Percentiles rank a stretch among this genome's conserved stretches.
Conservation (phyloP, 1,139 yeast species). For the Meyerozyma athensensis region DNA sequence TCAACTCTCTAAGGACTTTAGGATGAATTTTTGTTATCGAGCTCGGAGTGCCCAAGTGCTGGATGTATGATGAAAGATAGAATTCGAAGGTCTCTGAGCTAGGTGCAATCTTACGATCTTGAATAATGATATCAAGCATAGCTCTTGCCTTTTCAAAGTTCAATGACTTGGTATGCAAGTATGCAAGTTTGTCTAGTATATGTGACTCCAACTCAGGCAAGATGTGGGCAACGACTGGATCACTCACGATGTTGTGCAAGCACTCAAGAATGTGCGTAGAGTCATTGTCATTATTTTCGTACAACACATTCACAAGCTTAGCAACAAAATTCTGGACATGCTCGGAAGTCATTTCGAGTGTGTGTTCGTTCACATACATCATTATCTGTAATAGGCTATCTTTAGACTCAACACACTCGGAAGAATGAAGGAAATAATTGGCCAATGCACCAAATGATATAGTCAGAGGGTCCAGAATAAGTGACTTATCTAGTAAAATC, state of each 20-base stretch:
- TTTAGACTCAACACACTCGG: neutral
- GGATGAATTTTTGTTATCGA: slow-evolving; percentile 7
- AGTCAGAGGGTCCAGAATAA: neutral
- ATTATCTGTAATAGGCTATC: neutral
- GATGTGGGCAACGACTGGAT: slow-evolving; percentile 8
- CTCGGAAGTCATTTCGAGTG: neutral
- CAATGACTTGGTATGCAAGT: slow-evolving; percentile 18
- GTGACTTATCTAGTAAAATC: neutral
- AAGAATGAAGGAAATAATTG: neutral
- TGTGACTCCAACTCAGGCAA: slow-evolving; percentile 17
- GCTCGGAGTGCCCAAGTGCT: neutral
- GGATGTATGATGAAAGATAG: slow-evolving; percentile 10
- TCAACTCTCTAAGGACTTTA: slow-evolving; percentile 19
- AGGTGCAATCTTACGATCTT: slow-evolving; percentile 20
- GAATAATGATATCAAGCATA: slow-evolving; percentile 18
- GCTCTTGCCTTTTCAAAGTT: slow-evolving; percentile 17
- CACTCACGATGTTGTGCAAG: neutral
- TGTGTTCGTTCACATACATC: neutral
- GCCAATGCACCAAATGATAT: neutral
- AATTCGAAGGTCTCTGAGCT: slow-evolving; percentile 21
- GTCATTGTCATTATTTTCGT: slow-evolving; percentile 10
- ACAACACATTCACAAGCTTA: slow-evolving; percentile 11
- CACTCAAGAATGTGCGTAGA: slow-evolving; percentile 8
- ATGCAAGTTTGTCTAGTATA: slow-evolving; percentile 25
- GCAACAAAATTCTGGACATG: neutral